Evolutionary conservation across 2,329 filamentous ascomycete species (phyloP), one percentile per base, ranked within the genome.

Genomic region (Cladophialophora bantiana): DNA sequence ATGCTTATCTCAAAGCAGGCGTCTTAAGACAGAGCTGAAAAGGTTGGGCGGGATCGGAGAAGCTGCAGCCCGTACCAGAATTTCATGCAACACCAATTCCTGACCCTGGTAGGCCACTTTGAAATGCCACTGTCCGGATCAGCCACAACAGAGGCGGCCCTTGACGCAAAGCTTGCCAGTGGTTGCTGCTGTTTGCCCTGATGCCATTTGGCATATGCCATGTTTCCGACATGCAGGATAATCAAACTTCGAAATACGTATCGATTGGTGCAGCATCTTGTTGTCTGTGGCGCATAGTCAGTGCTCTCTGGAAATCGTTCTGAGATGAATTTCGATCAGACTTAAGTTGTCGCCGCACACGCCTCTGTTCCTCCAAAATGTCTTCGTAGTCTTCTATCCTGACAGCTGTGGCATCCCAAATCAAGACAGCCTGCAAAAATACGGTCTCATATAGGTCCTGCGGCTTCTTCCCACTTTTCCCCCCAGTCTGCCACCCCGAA

Each of bases 371-470:
- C 54, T 76, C 75, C 57, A 91, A 73, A 38, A 86, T 84, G 54
- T 78, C 81, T 77, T 94, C 89, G 76, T 97, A 97, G 53, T 85
- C 84, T 38, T 86, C 84, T 62, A 96, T 74, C 67, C 91, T 86
- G 69, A 97, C 77, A 4, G 89, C 85, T 0, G 90, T 91, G 12
- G 93, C 89, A 45, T 88, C 83, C 89, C 94, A 96, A 2, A 96
- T 77, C 73, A 93, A 81, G 54, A 95, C 77, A 1, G 92, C 93
- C 75, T 97, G 92, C 18, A 97, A 81, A n/a, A 38, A 56, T 63
- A 76, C 77, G 10, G 80, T 60, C 64, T 80, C 74, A 34, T 84
- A 78, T 61, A 69, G 12, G 42, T 12, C 3, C 50, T 68, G 53
- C 18, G 26, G 10, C n/a, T 20, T 9, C 15, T 45, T 32, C 36